A percentile compares a stretch with the other conserved stretches of the same genome.
These are phyloP conservation scores for Mortierella antarctica DNA, from an alignment of 192 early-diverging fungal genomes.

Conservation along the genomic window DNA sequence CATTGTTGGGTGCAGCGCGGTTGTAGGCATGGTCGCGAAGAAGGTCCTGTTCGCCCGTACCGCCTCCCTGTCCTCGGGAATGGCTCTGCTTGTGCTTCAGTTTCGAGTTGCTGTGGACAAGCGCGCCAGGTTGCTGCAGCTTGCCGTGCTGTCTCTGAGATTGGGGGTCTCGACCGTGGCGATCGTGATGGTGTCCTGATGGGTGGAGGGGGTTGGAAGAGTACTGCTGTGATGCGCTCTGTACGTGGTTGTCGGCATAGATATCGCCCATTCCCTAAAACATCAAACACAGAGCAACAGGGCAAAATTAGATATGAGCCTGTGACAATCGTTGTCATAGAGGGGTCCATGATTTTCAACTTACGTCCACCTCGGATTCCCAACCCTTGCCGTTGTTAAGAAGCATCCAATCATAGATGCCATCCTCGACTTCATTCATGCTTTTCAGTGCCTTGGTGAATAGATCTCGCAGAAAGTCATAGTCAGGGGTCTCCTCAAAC, in stretches of 20 bases:
- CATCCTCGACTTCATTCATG: constrained; percentile 85
- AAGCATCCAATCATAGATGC: constrained; percentile 94
- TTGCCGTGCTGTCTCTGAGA: constrained; percentile 28
- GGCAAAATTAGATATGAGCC: not conserved
- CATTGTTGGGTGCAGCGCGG: constrained; percentile 36
- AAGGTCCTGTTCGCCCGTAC: constrained; percentile 32
- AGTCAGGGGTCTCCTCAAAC: constrained; percentile 98
- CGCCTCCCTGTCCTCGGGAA: constrained; percentile 12
- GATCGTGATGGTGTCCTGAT: constrained; percentile 23
- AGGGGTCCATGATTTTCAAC: constrained; percentile 6
- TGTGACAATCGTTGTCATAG: not conserved
- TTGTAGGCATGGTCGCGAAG: constrained; percentile 47
- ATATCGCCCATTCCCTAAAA: constrained; percentile 21
- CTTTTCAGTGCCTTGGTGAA: constrained; percentile 82
- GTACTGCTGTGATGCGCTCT: constrained; percentile 32
- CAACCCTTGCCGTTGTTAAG: constrained; percentile 68
- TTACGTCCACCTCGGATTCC: constrained; percentile 54
- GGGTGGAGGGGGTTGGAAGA: constrained; percentile 41
- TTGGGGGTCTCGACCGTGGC: constrained; percentile 16
- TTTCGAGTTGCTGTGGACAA: constrained; percentile 47
- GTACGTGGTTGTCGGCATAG: constrained; percentile 23
- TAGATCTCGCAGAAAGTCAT: constrained; percentile 89
- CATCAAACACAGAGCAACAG: not conserved
- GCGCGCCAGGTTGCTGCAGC: constrained; percentile 34
- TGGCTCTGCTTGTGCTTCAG: constrained; percentile 50